Evolutionary conservation across 768 basidiomycete genomes (phyloP).

Genomic region (Hortiboletus flavorubellus): DNA sequence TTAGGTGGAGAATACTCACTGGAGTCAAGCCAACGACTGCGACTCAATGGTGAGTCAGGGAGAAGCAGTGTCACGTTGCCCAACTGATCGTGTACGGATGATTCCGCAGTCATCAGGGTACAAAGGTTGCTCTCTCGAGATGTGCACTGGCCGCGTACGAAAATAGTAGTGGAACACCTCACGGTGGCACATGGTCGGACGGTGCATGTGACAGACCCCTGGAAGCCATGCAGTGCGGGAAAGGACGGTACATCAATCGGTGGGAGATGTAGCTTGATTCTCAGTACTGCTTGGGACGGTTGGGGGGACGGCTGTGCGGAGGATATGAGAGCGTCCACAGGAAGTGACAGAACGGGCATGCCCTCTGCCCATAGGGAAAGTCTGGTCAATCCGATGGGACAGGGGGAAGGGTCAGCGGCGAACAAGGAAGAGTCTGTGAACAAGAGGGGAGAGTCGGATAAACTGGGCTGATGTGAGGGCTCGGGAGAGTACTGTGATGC

Average conservation of each 20-base stretch:
- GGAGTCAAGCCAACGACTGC: constrained; percentile 69
- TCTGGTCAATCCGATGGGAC: constrained; percentile 31
- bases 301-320: constrained; percentile 36
- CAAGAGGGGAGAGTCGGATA: constrained; percentile 31
- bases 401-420: constrained; percentile 32
- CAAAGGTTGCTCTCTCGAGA: constrained; percentile 50
- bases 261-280: constrained; percentile 56
- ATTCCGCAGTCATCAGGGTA: constrained; percentile 39
- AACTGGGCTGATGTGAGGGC: constrained; percentile 16
- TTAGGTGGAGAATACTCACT: constrained; percentile 42
- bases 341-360: constrained; percentile 60
- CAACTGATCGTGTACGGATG: constrained; percentile 42
- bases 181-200: constrained; percentile 51
- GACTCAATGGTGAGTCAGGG: constrained; percentile 63
- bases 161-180: constrained; percentile 62
- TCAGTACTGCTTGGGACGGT: constrained; percentile 45
- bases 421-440: constrained; percentile 27
- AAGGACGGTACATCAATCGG: constrained; percentile 50
- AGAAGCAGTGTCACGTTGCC: constrained; percentile 53
- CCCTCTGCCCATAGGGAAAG: constrained; percentile 64
- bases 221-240: constrained; percentile 61
- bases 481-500: constrained; percentile 25
- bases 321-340: constrained; percentile 51
- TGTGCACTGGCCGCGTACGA: constrained; percentile 47
- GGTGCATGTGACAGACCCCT: constrained; percentile 53